Conservation (phyloP, 192 early-diverging fungal genomes). For the Paraglomus occultum region DNA sequence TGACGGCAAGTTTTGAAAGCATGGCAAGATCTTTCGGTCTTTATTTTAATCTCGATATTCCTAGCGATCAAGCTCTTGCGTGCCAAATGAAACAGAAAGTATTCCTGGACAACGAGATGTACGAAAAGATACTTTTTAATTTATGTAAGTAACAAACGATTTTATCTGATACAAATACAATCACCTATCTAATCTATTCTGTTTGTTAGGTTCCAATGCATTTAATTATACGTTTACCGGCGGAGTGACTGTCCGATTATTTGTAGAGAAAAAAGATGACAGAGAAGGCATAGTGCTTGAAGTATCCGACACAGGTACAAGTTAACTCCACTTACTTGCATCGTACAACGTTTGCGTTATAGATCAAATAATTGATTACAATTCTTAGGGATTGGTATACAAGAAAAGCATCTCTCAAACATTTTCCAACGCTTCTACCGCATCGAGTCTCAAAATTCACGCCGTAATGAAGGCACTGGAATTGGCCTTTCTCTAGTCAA, state of each 20-base stretch:
- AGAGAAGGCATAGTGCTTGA: conserved; percentile 37
- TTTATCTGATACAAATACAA: background rate
- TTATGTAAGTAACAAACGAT: conserved; percentile 18
- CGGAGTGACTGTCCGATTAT: conserved; percentile 49
- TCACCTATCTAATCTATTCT: background rate
- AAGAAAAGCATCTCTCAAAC: conserved; percentile 39
- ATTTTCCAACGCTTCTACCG: conserved; percentile 64
- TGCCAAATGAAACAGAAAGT: background rate
- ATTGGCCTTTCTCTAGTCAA: conserved; percentile 57
- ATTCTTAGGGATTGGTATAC: conserved; percentile 53
- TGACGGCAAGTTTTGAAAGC: conserved; percentile 54
- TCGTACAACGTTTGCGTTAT: background rate
- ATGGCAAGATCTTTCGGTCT: conserved; percentile 48
- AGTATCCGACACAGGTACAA: conserved; percentile 33
- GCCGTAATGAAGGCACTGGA: conserved; percentile 58
- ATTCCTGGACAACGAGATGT: conserved; percentile 47
- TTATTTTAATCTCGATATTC: conserved; percentile 35
- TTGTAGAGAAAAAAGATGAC: conserved; percentile 41
- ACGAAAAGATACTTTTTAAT: conserved; percentile 38
- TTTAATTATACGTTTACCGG: conserved; percentile 51
- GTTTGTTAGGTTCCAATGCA: conserved; percentile 35
- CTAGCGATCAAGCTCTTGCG: conserved; percentile 12
- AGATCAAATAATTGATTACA: conserved; percentile 1
- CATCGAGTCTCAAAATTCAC: conserved; percentile 49
- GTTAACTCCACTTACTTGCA: background rate